A percentile compares a stretch with the other conserved stretches of the same genome.
Evolutionary conservation across 106 monocot genomes (phyloP).

Genomic region (Agapanthus africanus): DNA sequence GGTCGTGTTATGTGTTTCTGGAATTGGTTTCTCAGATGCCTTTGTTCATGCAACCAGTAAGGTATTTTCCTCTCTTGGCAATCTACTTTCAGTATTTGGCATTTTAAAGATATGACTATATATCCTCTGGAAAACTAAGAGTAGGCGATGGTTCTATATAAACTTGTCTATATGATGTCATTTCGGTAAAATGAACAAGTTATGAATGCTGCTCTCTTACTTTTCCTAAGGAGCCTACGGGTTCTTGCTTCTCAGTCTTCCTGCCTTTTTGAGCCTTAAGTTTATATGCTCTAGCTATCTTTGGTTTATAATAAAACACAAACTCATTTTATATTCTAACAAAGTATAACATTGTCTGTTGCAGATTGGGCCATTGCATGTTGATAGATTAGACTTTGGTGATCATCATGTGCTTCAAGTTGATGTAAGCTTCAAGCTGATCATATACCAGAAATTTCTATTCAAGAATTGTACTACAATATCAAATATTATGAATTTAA

Average conservation of each 20-base stretch:
- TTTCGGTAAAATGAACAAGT: too few species aligned
- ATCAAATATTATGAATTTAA: background rate
- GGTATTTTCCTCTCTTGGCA: conserved; percentile 15
- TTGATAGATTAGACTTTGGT: conserved; percentile 58
- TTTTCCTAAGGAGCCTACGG: background rate
- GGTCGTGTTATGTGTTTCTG: conserved; percentile 73
- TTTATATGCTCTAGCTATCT: background rate
- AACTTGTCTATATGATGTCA: background rate
- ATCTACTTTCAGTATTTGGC: background rate
- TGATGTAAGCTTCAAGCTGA: conserved; percentile 32
- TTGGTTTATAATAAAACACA: background rate
- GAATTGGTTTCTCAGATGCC: conserved; percentile 76
- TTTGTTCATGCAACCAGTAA: conserved; percentile 41
- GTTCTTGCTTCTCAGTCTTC: background rate
- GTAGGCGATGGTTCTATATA: too few species aligned
- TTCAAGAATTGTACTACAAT: background rate
- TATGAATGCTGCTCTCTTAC: too few species aligned
- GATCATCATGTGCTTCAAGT: conserved; percentile 58
- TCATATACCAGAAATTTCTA: background rate
- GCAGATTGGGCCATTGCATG: conserved; percentile 58
- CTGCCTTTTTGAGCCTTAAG: background rate
- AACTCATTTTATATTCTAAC: background rate
- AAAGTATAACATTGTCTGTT: conserved; percentile 3
- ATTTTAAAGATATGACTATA: too few species aligned
- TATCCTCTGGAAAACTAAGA: too few species aligned